Base-by-base conservation (phyloP, 192 early-diverging fungal genomes). In the Linnemannia schmuckeri region DNA sequence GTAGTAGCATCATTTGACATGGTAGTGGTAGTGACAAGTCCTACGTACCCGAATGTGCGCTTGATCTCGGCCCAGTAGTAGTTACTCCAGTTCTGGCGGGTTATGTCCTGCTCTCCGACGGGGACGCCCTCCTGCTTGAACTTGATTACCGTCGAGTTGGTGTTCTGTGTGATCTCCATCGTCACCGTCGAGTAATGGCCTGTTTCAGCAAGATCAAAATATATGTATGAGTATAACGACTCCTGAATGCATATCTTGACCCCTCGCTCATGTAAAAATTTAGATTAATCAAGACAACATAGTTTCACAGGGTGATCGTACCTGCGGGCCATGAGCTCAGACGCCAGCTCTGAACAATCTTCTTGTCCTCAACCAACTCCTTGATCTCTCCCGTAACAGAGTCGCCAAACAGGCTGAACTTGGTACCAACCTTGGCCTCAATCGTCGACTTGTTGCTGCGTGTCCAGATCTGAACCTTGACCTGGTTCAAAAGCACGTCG, bases 41-140 rank as follows among this genome's bases (percentile, higher is more conserved):
- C 71, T 83, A 92, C 94, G 88, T 94, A 96, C 93, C 97, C 97
- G 91, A 98, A 99, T 30, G 95, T 92, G 73, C 91, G 91, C 86
- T 98, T 97, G 85, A 99, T 99, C 55, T 95, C 88, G 88, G 96
- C 94, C 96, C 96, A 98, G 91, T 98, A 99, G 90, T 97, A 99
- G 74, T 92, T 92, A 54, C 92, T 92, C 97, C 97, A 99, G 91
- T 99, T 98, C 47, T 90, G 89, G 79, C 92, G 92, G 42, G 95
- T 96, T n/a, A 91, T 90, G 4, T 96, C 96, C 89, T 96, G 96
- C 87, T 98, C 96, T 42, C 95, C 96, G 54, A 98, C 79, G 1
- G 98, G 98, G 40, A 99, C 96, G 9, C 95, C 94, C 17, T 90
- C 92, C 88, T 99, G 98, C 71, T 89, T 93, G 66, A 99, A 76